Conservation (phyloP, 2,329 filamentous ascomycete genomes). For the Macrophomina phaseolina region DNA sequence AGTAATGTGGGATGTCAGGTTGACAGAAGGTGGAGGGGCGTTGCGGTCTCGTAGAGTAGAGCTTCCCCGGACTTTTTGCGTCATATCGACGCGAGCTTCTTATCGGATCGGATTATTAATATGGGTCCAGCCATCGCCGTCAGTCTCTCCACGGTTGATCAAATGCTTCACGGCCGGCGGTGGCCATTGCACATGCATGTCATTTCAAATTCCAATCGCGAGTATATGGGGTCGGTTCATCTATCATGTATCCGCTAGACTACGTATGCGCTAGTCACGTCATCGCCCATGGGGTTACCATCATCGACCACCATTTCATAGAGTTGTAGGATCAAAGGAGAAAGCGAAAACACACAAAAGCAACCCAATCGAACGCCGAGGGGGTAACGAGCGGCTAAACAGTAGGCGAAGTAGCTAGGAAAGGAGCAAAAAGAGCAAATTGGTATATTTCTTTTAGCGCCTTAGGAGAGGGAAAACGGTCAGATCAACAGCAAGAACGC, state of each 20-base stretch:
- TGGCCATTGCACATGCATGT: slow-evolving; percentile 10
- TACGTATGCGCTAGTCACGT: slow-evolving; percentile 23
- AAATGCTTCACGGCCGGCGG: neutral
- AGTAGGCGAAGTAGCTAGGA: neutral
- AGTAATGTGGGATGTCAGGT: neutral
- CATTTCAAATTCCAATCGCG: slow-evolving; percentile 3
- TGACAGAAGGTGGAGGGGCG: neutral
- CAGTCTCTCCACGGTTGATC: slow-evolving; percentile 1
- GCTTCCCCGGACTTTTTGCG: slow-evolving; percentile 25
- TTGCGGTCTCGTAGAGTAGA: neutral
- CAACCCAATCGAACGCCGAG: slow-evolving; percentile 9
- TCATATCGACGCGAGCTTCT: slow-evolving; percentile 17
- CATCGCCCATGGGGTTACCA: slow-evolving; percentile 5
- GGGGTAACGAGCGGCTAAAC: slow-evolving; percentile 21
- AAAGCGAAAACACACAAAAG: neutral
- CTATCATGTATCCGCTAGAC: slow-evolving; percentile 25
- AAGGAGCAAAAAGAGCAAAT: slow-evolving; percentile 40
- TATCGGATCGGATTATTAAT: neutral
- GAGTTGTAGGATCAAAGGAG: slow-evolving; percentile 12
- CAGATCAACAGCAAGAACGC: slow-evolving; percentile 21
- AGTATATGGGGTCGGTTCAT: slow-evolving; percentile 12
- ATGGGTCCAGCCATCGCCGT: neutral
- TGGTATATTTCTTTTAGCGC: slow-evolving; percentile 52
- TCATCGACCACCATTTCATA: slow-evolving; percentile 21
- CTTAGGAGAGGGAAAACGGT: slow-evolving; percentile 31